These are phyloP conservation scores for Alternaria dauci DNA, from an alignment of 2,329 filamentous ascomycete species.

Conservation along the genomic window DNA sequence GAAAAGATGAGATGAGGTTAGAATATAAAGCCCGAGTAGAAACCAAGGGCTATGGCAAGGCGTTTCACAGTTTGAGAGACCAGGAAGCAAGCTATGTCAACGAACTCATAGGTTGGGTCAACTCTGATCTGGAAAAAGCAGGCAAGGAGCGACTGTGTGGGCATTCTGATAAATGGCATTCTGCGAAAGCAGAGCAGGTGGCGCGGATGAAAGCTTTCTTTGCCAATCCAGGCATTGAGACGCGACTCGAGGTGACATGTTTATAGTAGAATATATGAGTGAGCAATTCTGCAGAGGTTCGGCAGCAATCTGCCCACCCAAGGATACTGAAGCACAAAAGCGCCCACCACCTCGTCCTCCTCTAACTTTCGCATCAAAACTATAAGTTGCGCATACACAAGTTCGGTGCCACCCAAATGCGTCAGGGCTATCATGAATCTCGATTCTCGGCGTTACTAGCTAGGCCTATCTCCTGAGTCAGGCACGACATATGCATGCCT, in stretches of 20 bases:
- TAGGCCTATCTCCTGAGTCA: background rate
- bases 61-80: constrained; percentile 56
- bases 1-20: constrained; percentile 51
- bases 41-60: constrained; percentile 53
- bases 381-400: background rate
- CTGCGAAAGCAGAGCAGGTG: constrained; percentile 45
- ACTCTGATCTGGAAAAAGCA: constrained; percentile 35
- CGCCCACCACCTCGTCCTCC: background rate
- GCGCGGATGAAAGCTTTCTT: constrained; percentile 46
- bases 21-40: constrained; percentile 52
- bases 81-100: constrained; percentile 53
- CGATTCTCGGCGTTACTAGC: too few species aligned
- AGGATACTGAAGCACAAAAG: too few species aligned
- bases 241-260: constrained; percentile 19
- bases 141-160: constrained; percentile 37
- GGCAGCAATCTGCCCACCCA: background rate
- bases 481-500: constrained; percentile 10
- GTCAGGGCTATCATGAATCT: background rate
- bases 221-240: constrained; percentile 7
- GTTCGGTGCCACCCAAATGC: too few species aligned
- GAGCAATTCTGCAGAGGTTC: background rate
- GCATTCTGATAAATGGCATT: constrained; percentile 49
- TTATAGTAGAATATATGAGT: constrained; percentile 1
- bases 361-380: rapidly evolving
- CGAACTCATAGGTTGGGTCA: constrained; percentile 52